Conservation (phyloP, 345 rosid genomes). For the Hypericum perforatum region DNA sequence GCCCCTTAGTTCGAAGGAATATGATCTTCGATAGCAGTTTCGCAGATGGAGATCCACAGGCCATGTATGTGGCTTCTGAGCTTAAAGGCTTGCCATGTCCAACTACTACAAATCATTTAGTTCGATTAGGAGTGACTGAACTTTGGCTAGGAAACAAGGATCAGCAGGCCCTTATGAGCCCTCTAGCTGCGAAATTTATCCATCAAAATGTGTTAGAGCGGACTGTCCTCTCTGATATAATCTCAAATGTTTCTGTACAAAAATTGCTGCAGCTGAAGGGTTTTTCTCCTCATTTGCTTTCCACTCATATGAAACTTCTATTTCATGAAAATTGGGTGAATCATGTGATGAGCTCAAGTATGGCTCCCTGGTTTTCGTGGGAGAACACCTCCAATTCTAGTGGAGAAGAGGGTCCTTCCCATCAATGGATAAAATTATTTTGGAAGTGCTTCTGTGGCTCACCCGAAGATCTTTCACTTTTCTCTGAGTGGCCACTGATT, state of each 20-base stretch:
- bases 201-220: slow-evolving; percentile 73
- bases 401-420: slow-evolving; percentile 71
- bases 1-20: slow-evolving; percentile 28
- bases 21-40: slow-evolving; percentile 19
- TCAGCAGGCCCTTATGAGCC: slow-evolving; percentile 66
- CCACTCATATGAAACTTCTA: slow-evolving; percentile 60
- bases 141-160: slow-evolving; percentile 84
- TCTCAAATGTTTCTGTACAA: slow-evolving; percentile 45
- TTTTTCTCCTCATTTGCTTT: slow-evolving; percentile 62
- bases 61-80: slow-evolving; percentile 43
- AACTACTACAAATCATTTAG: slow-evolving; percentile 62
- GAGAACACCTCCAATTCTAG: slow-evolving; percentile 44
- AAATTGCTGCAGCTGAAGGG: slow-evolving; percentile 45
- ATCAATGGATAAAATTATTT: slow-evolving; percentile 78
- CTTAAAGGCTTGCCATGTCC: slow-evolving; percentile 80
- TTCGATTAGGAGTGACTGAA: slow-evolving; percentile 55
- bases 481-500: slow-evolving; percentile 85
- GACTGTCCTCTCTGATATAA: slow-evolving; percentile 47
- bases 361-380: slow-evolving; percentile 94
- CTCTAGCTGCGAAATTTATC: slow-evolving; percentile 65
- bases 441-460: slow-evolving; percentile 72
- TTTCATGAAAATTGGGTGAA: slow-evolving; percentile 74
- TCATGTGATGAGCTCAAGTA: slow-evolving; percentile 48
- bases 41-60: slow-evolving; percentile 36
- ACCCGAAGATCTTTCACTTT: slow-evolving; percentile 52